Base-by-base conservation (phyloP, 1,284 basidiomycete genomes). In the Leccinum pallidistipes region DNA sequence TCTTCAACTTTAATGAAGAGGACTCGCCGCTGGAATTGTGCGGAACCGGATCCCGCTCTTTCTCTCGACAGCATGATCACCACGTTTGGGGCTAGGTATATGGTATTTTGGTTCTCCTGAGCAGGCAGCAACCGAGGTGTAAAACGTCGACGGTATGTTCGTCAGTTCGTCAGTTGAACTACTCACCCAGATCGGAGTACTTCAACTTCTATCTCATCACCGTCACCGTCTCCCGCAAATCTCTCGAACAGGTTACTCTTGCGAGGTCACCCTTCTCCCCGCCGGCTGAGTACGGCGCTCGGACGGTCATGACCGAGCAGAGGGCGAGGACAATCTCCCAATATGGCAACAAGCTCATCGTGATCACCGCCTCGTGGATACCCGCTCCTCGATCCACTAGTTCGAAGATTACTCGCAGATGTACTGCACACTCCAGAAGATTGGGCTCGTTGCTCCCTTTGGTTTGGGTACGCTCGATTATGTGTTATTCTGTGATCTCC, bases 391-490 rank as follows among this genome's bases (percentile, higher is more conserved):
- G 11, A 68, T 68, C 49, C 70, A 71, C 21, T 73, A 74, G 72
- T 64, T 75, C 54, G 59, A 59, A 3, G 56, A 65, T 24, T 27
- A 74, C 74, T 58, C 71, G 69, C 31, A 63, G 65, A 47, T 70
- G 73, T 43, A 73, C 72, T 0, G 64, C 70, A 52, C 58, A 73
- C 18, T 76, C 75, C 50, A 76, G 62, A 53, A 45, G 1, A 54
- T 58, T 72, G 9, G 72, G 73, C 12, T 76, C 72, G 12, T 55
- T 72, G 0, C 27, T 75, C 11, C 72, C 72, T 47, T 56, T 73
- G 11, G 72, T 73, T 61, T 76, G 72, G 72, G 72, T 73, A 61
- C 43, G 70, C 5, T 32, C 10, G 10, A 31, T 29, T 1, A 24
- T 32, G 1, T 60, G 38, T 40, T 9, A 32, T 54, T 36, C 31